Base-by-base conservation (phyloP, 352 stramenopile genomes). In the Phytopythium delawarense region DNA sequence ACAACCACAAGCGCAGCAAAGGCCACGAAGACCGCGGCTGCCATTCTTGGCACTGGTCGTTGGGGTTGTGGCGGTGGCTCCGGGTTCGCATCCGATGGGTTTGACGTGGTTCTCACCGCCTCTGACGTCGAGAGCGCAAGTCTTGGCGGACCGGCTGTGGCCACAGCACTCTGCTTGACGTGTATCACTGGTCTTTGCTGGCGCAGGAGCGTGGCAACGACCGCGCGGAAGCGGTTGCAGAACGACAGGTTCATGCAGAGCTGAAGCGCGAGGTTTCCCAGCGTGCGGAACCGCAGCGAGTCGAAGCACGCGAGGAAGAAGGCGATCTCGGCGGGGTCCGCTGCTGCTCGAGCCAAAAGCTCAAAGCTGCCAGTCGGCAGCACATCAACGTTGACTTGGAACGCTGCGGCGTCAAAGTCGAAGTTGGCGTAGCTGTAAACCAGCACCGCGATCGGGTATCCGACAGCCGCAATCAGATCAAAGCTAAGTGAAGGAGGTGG, bases 271-370 rank as follows among this genome's bases (percentile, higher is more conserved):
- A 78, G 64, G 18, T 70, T 60, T 2, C 61, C n/a, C 2, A 62
- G 13, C 21, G 70, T 70, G 25, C 12, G 51, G 35, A 78, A 67
- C 1, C 70, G 72, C 45, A 80, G 64, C 2, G 66, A 77, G 34
- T 78, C 67, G n/a, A 78, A 65, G 13, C 34, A 71, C 16, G 69
- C 55, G 12, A 63, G 62, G 35, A 80, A 67, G 18, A 74, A 28
- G 4, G 62, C 70, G 15, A 76, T 65, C 15, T 69, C 40, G 7
- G 60, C 55, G 15, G 64, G 72, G 40, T 70, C 53, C 0, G 67
- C 65, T 35, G 69, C 57, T 1, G 66, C 56, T 0, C 62, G 52
- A 6, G 72, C 72, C 2, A 66, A 30, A 7, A 55, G 64, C 54
- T 80, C 72, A 42, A 80, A 75, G 28, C 52, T 67, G 5, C 66